Base-by-base conservation (phyloP, 371 early-diverging fungal species). In the Rhizomucor miehei region DNA sequence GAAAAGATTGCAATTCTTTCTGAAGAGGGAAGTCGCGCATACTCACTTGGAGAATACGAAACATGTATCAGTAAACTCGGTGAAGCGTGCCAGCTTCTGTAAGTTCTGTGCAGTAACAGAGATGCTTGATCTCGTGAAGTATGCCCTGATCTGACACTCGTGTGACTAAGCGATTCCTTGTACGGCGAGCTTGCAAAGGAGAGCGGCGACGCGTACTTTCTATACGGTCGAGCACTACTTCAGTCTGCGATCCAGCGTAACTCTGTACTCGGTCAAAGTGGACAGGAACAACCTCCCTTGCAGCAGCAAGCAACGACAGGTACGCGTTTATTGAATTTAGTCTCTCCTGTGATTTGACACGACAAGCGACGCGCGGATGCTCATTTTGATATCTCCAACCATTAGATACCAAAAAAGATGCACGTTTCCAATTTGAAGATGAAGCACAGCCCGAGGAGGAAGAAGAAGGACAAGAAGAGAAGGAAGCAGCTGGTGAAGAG, bases 211-310 rank as follows among this genome's bases (percentile, higher is more conserved):
- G 85, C 82, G 4, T 67, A 89, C 52, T 88, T 89, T 46, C 54
- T 82, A 57, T 94, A 93, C 56, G 94, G 94, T 14, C 76, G 83
- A 34, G 89, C 93, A 8, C 67, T 94, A 21, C 65, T 92, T 23
- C 81, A 89, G 50, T 75, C 80, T 58, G 93, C 90, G 3, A 86
- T 92, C 55, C 77, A 85, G 58, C 88, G 90, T 54, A 84, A 78
- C 62, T 78, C 87, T 44, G 80, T 91, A n/a, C 62, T 90, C 37
- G 84, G 85, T 1, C 70, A 72, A 35, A 81, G 86, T 13, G 71
- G 62, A 2, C 59, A 67, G 24, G 38, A 43, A 38, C 34, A 36
- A 20, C 13, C 11, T 8, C 0, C 41, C 8, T 3, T 25, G 16
- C 46, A 45, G 23, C 38, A 40, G 21, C 14, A 20, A 44, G 14